Percentiles rank a stretch among this genome's conserved stretches.
phyloP scores from a whole-genome alignment of 805 yeast genomes.

The Starmera quercuum region DNA sequence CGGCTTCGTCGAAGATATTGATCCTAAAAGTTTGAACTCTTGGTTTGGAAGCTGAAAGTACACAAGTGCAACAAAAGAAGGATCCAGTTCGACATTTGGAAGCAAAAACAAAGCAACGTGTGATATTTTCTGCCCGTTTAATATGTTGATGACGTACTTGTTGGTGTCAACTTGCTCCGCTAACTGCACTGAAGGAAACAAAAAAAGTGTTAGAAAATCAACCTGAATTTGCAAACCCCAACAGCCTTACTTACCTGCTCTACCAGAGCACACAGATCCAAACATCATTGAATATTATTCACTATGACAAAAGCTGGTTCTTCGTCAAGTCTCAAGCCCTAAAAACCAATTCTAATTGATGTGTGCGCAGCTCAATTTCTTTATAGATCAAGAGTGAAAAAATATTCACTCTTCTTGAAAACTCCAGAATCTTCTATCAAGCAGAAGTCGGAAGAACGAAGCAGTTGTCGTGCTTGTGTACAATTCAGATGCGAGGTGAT shows the following conservation, averaged over 20 bases:
- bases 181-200: conserved; percentile 21
- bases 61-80: conserved; percentile 71
- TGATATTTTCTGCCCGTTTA: conserved; percentile 58
- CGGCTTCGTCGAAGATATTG: conserved; percentile 59
- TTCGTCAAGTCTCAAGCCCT: no score
- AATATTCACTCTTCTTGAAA: no score
- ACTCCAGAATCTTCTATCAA: no score
- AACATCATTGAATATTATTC: conserved; percentile 50
- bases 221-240: neutral
- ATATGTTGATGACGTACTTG: conserved; percentile 58
- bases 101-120: conserved; percentile 79
- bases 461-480: no score
- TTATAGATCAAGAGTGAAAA: no score
- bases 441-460: no score
- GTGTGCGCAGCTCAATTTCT: no score
- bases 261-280: conserved; percentile 71
- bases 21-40: conserved; percentile 61
- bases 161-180: conserved; percentile 63
- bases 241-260: conserved; percentile 39
- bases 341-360: no score
- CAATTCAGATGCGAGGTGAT: no score
- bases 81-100: conserved; percentile 73
- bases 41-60: conserved; percentile 65
- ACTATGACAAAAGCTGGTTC: no score
- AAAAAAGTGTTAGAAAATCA: neutral